A percentile compares a stretch with the other conserved stretches of the same genome.
phyloP scores from a whole-genome alignment of 148 eudicot species.

The Diospyros lotus region DNA sequence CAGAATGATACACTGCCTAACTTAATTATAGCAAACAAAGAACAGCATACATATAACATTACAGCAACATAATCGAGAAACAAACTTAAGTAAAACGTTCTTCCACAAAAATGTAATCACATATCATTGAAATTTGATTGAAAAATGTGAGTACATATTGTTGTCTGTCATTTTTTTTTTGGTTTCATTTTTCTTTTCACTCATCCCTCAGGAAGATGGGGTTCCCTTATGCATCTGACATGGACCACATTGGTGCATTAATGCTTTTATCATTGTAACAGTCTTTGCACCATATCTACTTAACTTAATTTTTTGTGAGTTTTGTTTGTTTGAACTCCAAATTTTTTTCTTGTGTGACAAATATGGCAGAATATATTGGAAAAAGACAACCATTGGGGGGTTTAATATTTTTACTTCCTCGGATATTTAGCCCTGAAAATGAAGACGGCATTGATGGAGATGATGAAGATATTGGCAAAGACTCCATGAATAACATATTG shows the following conservation, averaged over 20 bases:
- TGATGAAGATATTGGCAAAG: slow-evolving; percentile 35
- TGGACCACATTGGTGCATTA: not conserved
- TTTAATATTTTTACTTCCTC: slow-evolving; percentile 77
- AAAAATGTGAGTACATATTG: not conserved
- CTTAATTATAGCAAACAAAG: too few relatives aligned
- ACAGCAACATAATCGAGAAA: too few relatives aligned
- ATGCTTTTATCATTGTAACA: slow-evolving; percentile 7
- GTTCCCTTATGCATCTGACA: not conserved
- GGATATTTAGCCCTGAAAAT: slow-evolving; percentile 43
- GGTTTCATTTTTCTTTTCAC: not conserved
- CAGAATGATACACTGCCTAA: too few relatives aligned
- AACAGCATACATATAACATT: too few relatives aligned
- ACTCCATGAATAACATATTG: slow-evolving; percentile 38
- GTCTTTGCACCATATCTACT: not conserved
- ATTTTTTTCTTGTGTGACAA: not conserved
- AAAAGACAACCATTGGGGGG: slow-evolving; percentile 82
- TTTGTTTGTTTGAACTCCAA: not conserved
- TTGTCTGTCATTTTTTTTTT: not conserved
- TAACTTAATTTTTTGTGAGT: not conserved
- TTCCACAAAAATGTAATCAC: too few relatives aligned
- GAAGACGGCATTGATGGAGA: slow-evolving; percentile 28
- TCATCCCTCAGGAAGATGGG: too few relatives aligned
- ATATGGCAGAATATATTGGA: slow-evolving; percentile 64
- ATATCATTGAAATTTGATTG: not conserved
- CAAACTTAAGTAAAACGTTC: too few relatives aligned